Base-by-base conservation (phyloP, 331 rosid species). In the Stylosanthes scabra region DNA sequence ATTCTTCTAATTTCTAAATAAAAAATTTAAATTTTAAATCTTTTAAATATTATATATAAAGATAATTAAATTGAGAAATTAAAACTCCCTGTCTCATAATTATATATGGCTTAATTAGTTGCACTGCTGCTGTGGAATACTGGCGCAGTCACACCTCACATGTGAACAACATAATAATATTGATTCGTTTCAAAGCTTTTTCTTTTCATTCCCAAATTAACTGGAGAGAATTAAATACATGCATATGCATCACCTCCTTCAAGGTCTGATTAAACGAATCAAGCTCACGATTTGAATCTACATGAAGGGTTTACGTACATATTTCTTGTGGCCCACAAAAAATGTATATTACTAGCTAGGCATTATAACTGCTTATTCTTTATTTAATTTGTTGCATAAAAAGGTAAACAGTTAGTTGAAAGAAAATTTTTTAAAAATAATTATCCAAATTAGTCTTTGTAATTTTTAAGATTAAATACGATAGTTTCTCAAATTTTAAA, bases 81-180 rank as follows among this genome's bases (percentile, higher is more conserved):
- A 20, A 20, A 20, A 20, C 25, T 20, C 25, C 25, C 25, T 74
- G 50, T 28, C 45, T 55, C 34, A 20, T 20, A 20, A 51, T 28
- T 15, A 62, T 39, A 37, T 55, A 15, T 55, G 72, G 56, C n/a
- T 49, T n/a, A 39, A 50, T 27, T 40, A 20, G 39, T 34, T 34
- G 56, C 27, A 20, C 29, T 74, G 28, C 25, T 7, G 67, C 73
- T 9, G 50, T 9, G 50, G 72, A 65, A 72, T 15, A 72, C 31
- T 0, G 59, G 58, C 50, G 28, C 27, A 55, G 59, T 15, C 14
- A 62, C 67, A 62, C 27, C 27, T 52, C 27, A 2, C 58, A 61
- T 51, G 8, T 45, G 73, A 15, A 75, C 13, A 44, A 15, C 51
- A 34, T 34, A 34, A 34, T 34, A 34, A 75, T 75, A 65, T 75